A percentile compares a stretch with the other conserved stretches of the same genome.
phyloP scores from a whole-genome alignment of 345 rosid species.

The Anacardium occidentale region DNA sequence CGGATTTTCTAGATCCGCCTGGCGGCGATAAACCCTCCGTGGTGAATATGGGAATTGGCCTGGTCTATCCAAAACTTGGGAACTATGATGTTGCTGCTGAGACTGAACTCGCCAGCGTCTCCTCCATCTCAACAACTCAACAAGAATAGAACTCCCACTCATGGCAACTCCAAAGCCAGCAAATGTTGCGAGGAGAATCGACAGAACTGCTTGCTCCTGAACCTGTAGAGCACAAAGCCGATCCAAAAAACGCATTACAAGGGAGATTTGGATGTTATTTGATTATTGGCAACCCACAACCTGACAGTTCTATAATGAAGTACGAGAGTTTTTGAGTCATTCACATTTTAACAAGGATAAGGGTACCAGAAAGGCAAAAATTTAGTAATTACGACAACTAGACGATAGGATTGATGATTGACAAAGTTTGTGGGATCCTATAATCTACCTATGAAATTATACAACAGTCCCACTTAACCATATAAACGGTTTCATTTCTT shows the following conservation, averaged over 20 bases:
- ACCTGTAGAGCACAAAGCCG: conserved; percentile 40
- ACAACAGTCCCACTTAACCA: no score
- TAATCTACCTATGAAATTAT: no score
- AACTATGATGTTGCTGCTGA: background rate
- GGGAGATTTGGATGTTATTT: no score
- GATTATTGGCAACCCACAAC: no score
- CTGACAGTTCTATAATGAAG: no score
- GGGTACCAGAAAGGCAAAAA: no score
- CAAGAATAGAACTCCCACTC: conserved; percentile 72
- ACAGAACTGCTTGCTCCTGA: conserved; percentile 62
- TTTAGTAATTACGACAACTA: no score
- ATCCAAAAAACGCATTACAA: background rate
- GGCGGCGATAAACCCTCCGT: conserved; percentile 11
- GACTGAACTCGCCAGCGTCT: conserved; percentile 45
- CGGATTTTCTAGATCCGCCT: conserved; percentile 21
- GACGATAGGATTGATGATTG: no score
- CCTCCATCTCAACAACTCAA: conserved; percentile 78
- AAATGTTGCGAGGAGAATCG: conserved; percentile 75
- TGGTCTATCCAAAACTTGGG: conserved; percentile 27
- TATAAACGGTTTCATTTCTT: no score
- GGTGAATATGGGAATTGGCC: conserved; percentile 32
- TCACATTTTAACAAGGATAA: no score
- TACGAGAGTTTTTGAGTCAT: no score
- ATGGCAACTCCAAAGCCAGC: conserved; percentile 80
- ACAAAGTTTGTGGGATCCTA: no score